Conservation (phyloP, 2,329 filamentous ascomycete genomes). For the Xylogone sp. region DNA sequence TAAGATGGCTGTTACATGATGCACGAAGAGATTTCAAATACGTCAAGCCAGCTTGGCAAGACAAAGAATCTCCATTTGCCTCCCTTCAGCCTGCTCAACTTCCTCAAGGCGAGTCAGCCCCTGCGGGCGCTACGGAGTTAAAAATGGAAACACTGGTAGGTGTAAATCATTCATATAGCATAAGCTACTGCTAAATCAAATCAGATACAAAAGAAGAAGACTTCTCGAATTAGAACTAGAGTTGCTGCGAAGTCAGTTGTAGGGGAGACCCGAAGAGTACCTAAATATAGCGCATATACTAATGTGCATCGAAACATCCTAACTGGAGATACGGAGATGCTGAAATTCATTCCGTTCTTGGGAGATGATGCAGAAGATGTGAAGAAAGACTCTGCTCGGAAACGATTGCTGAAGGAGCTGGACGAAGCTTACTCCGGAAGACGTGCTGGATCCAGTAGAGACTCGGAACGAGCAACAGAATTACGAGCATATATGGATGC, state of each 20-base stretch:
- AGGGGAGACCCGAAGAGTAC: conserved; percentile 9
- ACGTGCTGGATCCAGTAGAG: conserved; percentile 9
- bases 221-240: conserved; percentile 9
- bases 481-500: conserved; percentile 12
- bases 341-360: conserved; percentile 22
- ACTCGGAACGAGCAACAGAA: conserved; percentile 11
- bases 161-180: neutral
- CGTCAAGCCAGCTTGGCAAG: neutral
- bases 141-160: conserved; percentile 11
- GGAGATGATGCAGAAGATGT: conserved; percentile 6
- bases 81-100: conserved; percentile 10
- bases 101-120: conserved; percentile 2
- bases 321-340: conserved; percentile 18
- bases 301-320: neutral
- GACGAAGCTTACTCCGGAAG: conserved; percentile 12
- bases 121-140: conserved; percentile 1
- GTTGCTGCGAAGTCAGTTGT: conserved; percentile 8
- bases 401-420: conserved; percentile 15
- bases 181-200: conserved; percentile 5
- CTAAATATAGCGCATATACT: conserved; percentile 18
- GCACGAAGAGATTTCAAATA: conserved; percentile 3
- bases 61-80: conserved; percentile 17
- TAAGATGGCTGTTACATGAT: conserved; percentile 13
- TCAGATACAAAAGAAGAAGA: conserved; percentile 10
- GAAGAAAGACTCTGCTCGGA: conserved; percentile 3